Evolutionary conservation across 2,329 filamentous ascomycete species (phyloP), one percentile per base, ranked within the genome.

Genomic region (Lachnellula occidentalis): DNA sequence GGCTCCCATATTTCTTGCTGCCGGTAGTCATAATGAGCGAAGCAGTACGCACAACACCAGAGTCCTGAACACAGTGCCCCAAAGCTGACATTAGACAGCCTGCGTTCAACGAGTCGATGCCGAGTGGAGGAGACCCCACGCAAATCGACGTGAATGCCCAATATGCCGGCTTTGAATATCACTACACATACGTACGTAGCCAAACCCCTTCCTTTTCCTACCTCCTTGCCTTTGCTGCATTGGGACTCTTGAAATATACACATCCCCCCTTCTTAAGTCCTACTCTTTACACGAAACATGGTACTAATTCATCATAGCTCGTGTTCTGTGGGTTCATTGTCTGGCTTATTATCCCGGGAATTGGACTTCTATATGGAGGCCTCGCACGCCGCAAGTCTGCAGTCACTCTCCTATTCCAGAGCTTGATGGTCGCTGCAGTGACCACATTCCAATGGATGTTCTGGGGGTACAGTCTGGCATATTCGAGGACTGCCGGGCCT

Each of bases 311-410:
- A 31, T 9, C 9, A 9, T 31, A 31, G 27, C 27, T 31, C 27
- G 67, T 81, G 52, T 73, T 82, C 61, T 83, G 81, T 66, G 74
- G 72, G 14, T 82, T 79, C 67, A 74, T 86, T 51, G 82, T 86
- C 51, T 86, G 80, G 77, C 69, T 86, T 49, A 87, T 87, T 65
- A 83, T 86, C 54, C 83, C 83, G 0, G 83, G 82, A 19, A 82
- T 87, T 60, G 83, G 82, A 47, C 74, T 87, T 7, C 71, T 87
- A 1, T 86, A 87, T 69, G 79, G 81, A 54, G 83, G 83, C 51
- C 75, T 87, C 27, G 77, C 82, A 5, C 76, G 81, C 34, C 74
- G 82, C 59, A 86, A 86, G 70, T 83, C 80, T 14, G 78, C 82
- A 5, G 72, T 86, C 27, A 72, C 81, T 3, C 71, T 86, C 48